Conservation (phyloP, 495 filamentous ascomycete species). For the Clohesyomyces aquaticus region DNA sequence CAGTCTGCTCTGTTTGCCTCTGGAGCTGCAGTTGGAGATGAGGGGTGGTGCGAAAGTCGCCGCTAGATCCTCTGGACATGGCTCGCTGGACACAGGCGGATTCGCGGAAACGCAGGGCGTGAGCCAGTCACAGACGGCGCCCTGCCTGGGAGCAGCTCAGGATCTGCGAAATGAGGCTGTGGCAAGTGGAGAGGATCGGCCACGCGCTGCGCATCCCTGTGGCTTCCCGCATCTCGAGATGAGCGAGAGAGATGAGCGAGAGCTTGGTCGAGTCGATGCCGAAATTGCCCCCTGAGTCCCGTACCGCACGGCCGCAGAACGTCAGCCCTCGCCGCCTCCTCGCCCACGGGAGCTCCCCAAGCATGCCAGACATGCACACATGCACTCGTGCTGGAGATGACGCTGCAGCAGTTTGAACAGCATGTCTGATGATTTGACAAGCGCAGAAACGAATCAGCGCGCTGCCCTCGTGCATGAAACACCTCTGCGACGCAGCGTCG, state of each 20-base stretch:
- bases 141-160: neutral
- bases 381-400: slow-evolving; percentile 13
- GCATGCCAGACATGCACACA: too few species aligned
- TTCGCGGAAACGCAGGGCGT: slow-evolving; percentile 18
- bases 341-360: too few species aligned
- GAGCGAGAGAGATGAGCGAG: slow-evolving; percentile 20
- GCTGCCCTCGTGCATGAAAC: slow-evolving; percentile 33
- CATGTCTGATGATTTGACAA: slow-evolving; percentile 37
- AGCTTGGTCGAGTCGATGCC: slow-evolving; percentile 26
- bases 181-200: slow-evolving; percentile 28
- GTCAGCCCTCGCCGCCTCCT: slow-evolving; percentile 26
- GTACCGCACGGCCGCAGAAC: slow-evolving; percentile 7
- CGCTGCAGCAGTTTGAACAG: slow-evolving; percentile 28
- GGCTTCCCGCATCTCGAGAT: slow-evolving; percentile 31
- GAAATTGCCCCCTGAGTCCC: slow-evolving; percentile 35
- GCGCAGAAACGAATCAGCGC: slow-evolving; percentile 35
- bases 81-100: too few species aligned
- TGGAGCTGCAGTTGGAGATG: neutral
- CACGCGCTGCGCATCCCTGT: slow-evolving; percentile 24
- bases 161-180: slow-evolving; percentile 30
- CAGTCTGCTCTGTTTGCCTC: neutral
- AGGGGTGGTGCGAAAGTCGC: too few species aligned
- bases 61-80: too few species aligned
- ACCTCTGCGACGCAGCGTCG: slow-evolving; percentile 31
- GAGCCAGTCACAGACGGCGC: slow-evolving; percentile 3